Evolutionary conservation across 2,329 filamentous ascomycete species (phyloP), one percentile per base, ranked within the genome.

Genomic region (Epichloe brachyelytri): DNA sequence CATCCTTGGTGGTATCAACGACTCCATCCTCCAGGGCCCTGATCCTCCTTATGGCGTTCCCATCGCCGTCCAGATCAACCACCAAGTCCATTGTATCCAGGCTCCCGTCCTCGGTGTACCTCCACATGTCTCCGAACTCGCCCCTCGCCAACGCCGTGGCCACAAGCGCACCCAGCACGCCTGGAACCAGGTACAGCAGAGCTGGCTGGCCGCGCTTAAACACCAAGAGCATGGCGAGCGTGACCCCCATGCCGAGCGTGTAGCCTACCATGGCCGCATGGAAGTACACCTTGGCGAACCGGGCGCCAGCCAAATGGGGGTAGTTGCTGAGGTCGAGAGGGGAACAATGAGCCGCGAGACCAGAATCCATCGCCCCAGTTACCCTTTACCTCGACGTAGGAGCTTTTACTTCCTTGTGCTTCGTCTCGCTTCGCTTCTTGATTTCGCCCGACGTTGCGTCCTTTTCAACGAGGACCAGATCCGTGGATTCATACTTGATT

Each of bases 111-210:
- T 97, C 91, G 0, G 82, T 89, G 62, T 90, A 97, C 3, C 73
- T 72, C 85, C 86, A 94, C 79, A 97, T 84, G 41, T 82, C 67
- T 48, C 71, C 73, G 2, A 91, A 56, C 61, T 97, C 89, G 2
- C 88, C 85, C 11, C 82, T 79, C 17, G 76, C 63, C 4, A 82
- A 58, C 0, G 85, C 91, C 2, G 86, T 93, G 3, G 81, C 66
- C 85, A 88, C 94, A 1, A 93, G 63, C 1, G 83, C 78, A 1
- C 78, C 73, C 5, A 96, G 70, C 0, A 97, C 88, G 0, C 86
- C 84, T 0, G 91, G 91, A 0, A 97, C 93, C 6, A 98, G 79
- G 63, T 97, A 97, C 14, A 98, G 71, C 34, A 98, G 74, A 7
- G 93, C 91, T 0, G 91, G 91, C 63, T 98, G 91, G 3, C 87